phyloP scores from a whole-genome alignment of 768 basidiomycete species.

The Tulasnella sp. region DNA sequence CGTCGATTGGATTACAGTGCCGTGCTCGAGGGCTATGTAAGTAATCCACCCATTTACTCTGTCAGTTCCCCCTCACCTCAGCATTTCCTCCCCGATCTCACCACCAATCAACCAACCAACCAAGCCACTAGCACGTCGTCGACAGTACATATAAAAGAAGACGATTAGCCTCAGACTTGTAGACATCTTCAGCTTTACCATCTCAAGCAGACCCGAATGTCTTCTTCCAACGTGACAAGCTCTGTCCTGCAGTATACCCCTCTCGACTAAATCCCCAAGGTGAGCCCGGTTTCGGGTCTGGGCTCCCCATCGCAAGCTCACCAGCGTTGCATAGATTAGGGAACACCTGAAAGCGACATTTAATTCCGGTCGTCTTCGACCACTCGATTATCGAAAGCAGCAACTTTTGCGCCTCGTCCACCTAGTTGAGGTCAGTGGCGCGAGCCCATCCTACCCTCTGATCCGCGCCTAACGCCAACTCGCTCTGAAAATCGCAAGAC shows the following conservation, averaged over 20 bases:
- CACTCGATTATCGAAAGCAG: slow-evolving; percentile 59
- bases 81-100: too few relatives aligned
- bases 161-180: neutral
- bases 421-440: slow-evolving; percentile 14
- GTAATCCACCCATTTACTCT: too few relatives aligned
- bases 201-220: neutral
- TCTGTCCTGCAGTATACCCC: neutral
- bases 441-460: neutral
- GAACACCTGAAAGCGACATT: slow-evolving; percentile 51
- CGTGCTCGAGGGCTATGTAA: too few relatives aligned
- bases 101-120: too few relatives aligned
- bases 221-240: neutral
- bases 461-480: neutral
- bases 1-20: too few relatives aligned
- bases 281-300: too few relatives aligned
- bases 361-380: slow-evolving; percentile 52
- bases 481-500: slow-evolving; percentile 30
- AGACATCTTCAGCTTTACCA: neutral
- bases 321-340: slow-evolving; percentile 58
- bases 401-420: slow-evolving; percentile 61
- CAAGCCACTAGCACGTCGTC: too few relatives aligned
- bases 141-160: too few relatives aligned
- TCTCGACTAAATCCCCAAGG: neutral
- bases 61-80: too few relatives aligned
- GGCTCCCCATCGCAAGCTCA: too few relatives aligned